Conservation (phyloP, 306 rosid species). For the Lathyrus sativus region DNA sequence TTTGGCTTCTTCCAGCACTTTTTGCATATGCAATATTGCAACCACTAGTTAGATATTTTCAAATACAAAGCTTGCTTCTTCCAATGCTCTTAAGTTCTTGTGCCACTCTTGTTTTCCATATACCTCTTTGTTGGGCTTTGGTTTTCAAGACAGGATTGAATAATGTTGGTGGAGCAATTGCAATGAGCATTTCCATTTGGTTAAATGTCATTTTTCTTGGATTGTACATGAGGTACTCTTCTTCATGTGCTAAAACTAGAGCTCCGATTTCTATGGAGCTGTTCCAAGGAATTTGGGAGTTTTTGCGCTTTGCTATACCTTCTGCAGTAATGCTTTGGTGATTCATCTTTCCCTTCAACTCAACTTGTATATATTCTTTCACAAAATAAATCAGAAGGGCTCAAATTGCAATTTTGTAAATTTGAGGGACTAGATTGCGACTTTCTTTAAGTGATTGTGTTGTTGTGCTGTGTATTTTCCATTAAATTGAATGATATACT, state of each 20-base stretch:
- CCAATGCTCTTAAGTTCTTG: slow-evolving; percentile 67
- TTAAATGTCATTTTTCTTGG: slow-evolving; percentile 56
- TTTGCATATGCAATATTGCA: slow-evolving; percentile 68
- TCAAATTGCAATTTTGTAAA: neutral
- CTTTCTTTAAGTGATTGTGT: neutral
- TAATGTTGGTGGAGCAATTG: slow-evolving; percentile 72
- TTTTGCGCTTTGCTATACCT: slow-evolving; percentile 68
- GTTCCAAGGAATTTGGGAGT: slow-evolving; percentile 57
- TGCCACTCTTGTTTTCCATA: slow-evolving; percentile 47
- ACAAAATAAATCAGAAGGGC: neutral
- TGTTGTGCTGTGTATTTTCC: neutral
- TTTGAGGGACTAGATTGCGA: neutral
- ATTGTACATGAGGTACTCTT: slow-evolving; percentile 58
- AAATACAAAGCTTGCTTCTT: slow-evolving; percentile 62
- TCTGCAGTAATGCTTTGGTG: slow-evolving; percentile 81
- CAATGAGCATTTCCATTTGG: slow-evolving; percentile 72
- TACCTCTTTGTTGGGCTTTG: slow-evolving; percentile 74
- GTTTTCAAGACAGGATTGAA: slow-evolving; percentile 61
- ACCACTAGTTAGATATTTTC: slow-evolving; percentile 65
- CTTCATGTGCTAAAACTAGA: slow-evolving; percentile 56
- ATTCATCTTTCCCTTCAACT: slow-evolving; percentile 17
- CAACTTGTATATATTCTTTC: neutral
- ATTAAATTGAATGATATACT: neutral
- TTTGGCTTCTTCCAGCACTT: slow-evolving; percentile 74
- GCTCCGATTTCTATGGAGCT: slow-evolving; percentile 56